Evolutionary conservation across 352 stramenopile genomes (phyloP).

Genomic region (Globisporangium okanoganense): DNA sequence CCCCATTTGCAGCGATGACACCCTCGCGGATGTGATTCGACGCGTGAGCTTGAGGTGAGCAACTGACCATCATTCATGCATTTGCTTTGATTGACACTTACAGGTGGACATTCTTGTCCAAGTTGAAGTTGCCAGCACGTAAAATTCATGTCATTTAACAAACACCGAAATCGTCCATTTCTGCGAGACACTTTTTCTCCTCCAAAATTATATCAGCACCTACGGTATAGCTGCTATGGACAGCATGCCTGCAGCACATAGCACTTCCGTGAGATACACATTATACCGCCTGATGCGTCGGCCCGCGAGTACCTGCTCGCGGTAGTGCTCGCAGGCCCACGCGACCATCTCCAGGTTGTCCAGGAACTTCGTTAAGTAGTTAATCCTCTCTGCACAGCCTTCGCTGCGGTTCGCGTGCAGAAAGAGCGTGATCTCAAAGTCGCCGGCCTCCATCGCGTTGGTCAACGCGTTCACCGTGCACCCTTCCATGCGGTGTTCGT

Average conservation of each 20-base stretch:
- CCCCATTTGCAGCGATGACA: conserved; percentile 1
- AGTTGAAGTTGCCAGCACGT: neutral
- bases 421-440: conserved; percentile 8
- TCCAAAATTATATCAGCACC: too few species aligned
- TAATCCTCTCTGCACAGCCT: neutral
- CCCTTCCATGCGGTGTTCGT: neutral
- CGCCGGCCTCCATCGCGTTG: neutral
- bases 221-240: neutral
- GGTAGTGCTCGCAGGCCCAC: conserved; percentile 1
- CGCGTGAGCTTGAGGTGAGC: neutral
- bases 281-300: neutral
- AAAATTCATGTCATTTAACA: neutral
- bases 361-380: neutral
- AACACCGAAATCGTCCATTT: neutral
- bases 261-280: neutral
- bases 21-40: neutral
- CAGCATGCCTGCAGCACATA: neutral
- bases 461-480: neutral
- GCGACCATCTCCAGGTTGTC: neutral
- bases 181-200: neutral
- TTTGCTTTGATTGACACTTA: neutral
- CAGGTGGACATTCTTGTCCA: neutral
- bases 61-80: neutral
- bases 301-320: neutral
- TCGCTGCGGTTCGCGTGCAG: conserved; percentile 7